Evolutionary conservation across 805 yeast genomes (phyloP).

Genomic region (Candida koratica): DNA sequence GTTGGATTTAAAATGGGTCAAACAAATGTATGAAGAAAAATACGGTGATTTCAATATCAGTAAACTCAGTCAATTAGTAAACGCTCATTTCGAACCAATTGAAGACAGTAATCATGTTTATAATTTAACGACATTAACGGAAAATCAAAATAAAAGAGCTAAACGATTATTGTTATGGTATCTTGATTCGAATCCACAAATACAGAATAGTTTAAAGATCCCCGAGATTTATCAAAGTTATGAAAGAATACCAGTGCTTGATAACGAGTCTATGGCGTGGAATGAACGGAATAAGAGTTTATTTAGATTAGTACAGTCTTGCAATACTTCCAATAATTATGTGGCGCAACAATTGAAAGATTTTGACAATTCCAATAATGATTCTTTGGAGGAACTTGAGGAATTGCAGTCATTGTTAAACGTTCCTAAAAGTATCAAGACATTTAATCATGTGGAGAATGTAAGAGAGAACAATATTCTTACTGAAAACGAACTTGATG

Average conservation of each 20-base stretch:
- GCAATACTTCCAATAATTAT: not conserved
- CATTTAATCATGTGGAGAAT: not conserved
- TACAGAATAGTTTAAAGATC: conserved; percentile 17
- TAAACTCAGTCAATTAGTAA: conserved; percentile 29
- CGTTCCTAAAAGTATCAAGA: conserved; percentile 6
- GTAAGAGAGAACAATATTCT: conserved; percentile 1
- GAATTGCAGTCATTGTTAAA: conserved; percentile 9
- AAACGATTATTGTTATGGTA: conserved; percentile 39
- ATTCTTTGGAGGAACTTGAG: conserved; percentile 7
- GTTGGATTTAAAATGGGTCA: conserved; percentile 30
- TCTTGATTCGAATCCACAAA: conserved; percentile 31
- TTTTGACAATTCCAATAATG: conserved; percentile 1
- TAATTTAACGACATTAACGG: conserved; percentile 27
- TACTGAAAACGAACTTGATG: conserved; percentile 16
- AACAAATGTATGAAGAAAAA: conserved; percentile 25
- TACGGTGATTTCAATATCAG: conserved; percentile 23
- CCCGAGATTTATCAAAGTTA: conserved; percentile 13
- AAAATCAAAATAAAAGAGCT: conserved; percentile 29
- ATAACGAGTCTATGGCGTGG: conserved; percentile 34
- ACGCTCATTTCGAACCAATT: conserved; percentile 29
- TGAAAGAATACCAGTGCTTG: conserved; percentile 24
- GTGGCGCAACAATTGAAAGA: conserved; percentile 2
- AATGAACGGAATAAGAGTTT: conserved; percentile 20
- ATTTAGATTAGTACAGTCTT: conserved; percentile 11
- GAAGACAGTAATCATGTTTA: conserved; percentile 20